Conservation (phyloP, 345 rosid genomes). For the Eucalyptus coolabah region DNA sequence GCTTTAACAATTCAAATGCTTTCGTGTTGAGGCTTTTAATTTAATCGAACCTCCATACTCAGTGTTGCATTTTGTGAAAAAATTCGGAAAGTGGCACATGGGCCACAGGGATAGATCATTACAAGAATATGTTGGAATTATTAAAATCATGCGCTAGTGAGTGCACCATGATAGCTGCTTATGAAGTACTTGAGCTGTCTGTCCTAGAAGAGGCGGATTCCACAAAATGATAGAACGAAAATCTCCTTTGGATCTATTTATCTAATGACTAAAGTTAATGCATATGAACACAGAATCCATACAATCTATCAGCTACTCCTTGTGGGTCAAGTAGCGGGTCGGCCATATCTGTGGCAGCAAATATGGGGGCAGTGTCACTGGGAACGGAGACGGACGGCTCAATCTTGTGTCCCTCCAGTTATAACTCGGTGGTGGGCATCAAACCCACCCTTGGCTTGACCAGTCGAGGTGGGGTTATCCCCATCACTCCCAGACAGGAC, state of each 20-base stretch:
- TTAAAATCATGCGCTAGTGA: neutral
- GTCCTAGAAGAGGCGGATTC: neutral
- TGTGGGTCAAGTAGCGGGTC: slow-evolving; percentile 75
- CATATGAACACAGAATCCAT: slow-evolving; percentile 58
- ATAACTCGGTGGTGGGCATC: slow-evolving; percentile 53
- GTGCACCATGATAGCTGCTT: neutral
- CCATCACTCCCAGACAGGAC: no score
- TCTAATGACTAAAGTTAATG: neutral
- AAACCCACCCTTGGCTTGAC: slow-evolving; percentile 26
- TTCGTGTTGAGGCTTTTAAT: no score
- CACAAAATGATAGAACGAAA: neutral
- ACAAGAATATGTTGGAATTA: neutral
- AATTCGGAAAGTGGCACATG: neutral
- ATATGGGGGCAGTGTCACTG: slow-evolving; percentile 40
- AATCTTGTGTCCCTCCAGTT: slow-evolving; percentile 39
- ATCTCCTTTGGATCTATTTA: neutral
- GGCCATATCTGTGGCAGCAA: slow-evolving; percentile 62
- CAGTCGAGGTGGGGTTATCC: no score
- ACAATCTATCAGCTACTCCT: slow-evolving; percentile 35
- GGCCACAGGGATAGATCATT: neutral
- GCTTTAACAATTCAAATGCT: neutral
- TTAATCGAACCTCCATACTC: neutral
- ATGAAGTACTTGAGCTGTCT: neutral
- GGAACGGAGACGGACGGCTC: slow-evolving; percentile 77
- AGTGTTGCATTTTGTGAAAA: neutral